A percentile compares a stretch with the other conserved stretches of the same genome.
Conservation (phyloP, 192 early-diverging fungal species). For the Podila verticillata region DNA sequence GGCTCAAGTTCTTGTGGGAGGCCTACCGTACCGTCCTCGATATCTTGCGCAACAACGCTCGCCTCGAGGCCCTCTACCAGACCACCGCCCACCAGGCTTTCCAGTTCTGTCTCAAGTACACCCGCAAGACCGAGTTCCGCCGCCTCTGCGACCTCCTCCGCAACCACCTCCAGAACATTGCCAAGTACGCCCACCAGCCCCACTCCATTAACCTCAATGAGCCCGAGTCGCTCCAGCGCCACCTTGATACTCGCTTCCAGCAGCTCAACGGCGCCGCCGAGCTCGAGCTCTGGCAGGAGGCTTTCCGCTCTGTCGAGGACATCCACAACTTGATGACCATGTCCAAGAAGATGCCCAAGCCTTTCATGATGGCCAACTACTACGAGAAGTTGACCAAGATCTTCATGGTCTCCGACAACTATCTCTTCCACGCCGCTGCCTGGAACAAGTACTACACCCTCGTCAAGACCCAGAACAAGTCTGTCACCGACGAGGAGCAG, state of each 20-base stretch:
- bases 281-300: slow-evolving; percentile 99
- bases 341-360: slow-evolving; percentile 93
- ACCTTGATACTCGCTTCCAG: slow-evolving; percentile 94
- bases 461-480: slow-evolving; percentile 79
- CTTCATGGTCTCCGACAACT: slow-evolving; percentile 97
- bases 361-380: slow-evolving; percentile 97
- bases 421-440: slow-evolving; percentile 97
- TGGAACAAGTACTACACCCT: slow-evolving; percentile 92
- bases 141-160: slow-evolving; percentile 97
- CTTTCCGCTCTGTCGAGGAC: slow-evolving; percentile 97
- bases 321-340: slow-evolving; percentile 92
- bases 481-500: slow-evolving; percentile 87
- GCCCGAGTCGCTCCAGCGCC: slow-evolving; percentile 95
- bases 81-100: slow-evolving; percentile 90
- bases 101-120: slow-evolving; percentile 94
- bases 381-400: slow-evolving; percentile 98
- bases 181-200: slow-evolving; percentile 92
- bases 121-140: slow-evolving; percentile 98
- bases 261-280: slow-evolving; percentile 96
- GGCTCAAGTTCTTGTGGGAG: slow-evolving; percentile 99
- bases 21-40: slow-evolving; percentile 98
- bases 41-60: slow-evolving; percentile 95
- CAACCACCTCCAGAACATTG: slow-evolving; percentile 89
- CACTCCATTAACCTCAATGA: slow-evolving; percentile 96
- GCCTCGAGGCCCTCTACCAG: slow-evolving; percentile 96